A percentile compares a stretch with the other conserved stretches of the same genome.
These are phyloP conservation scores for Cyclotella cryptica DNA, from an alignment of 108 stramenopile species.

Conservation along the genomic window DNA sequence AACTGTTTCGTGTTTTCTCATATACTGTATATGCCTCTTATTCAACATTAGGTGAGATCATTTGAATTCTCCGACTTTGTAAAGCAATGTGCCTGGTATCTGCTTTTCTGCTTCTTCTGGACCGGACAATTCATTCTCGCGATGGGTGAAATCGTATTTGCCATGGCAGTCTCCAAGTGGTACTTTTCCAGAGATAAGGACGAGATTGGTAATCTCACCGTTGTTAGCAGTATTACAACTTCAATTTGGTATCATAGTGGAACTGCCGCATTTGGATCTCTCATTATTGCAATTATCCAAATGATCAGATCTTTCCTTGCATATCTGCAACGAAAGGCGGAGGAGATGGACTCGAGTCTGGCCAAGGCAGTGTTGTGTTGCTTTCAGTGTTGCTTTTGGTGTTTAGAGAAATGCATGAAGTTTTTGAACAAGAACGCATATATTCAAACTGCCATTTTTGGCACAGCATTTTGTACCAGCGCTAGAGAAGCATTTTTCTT, in stretches of 20 bases:
- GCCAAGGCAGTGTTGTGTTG: constrained; percentile 85
- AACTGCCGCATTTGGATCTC: constrained; percentile 94
- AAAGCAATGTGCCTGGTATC: constrained; percentile 71
- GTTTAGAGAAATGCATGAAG: constrained; percentile 82
- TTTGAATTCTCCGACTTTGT: constrained; percentile 65
- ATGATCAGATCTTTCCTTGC: constrained; percentile 87
- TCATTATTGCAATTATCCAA: constrained; percentile 92
- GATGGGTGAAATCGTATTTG: constrained; percentile 89
- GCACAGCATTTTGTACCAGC: constrained; percentile 82
- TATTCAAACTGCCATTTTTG: constrained; percentile 93
- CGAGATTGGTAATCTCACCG: constrained; percentile 71
- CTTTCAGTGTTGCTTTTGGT: constrained; percentile 90
- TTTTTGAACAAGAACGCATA: constrained; percentile 95
- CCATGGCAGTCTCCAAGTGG: constrained; percentile 72
- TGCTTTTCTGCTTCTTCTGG: constrained; percentile 95
- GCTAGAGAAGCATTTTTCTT: constrained; percentile 83
- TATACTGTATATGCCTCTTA: not conserved
- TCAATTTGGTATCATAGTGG: constrained; percentile 88
- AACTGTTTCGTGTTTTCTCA: not conserved
- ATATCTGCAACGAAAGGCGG: constrained; percentile 87
- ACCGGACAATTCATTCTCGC: constrained; percentile 92
- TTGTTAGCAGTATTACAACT: constrained; percentile 58
- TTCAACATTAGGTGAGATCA: constrained; percentile 34
- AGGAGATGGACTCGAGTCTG: constrained; percentile 72
- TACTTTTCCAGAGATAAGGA: constrained; percentile 89